Percentiles rank a stretch among this genome's conserved stretches.
phyloP scores from a whole-genome alignment of 805 yeast genomes.

The Limtongia smithiae region DNA sequence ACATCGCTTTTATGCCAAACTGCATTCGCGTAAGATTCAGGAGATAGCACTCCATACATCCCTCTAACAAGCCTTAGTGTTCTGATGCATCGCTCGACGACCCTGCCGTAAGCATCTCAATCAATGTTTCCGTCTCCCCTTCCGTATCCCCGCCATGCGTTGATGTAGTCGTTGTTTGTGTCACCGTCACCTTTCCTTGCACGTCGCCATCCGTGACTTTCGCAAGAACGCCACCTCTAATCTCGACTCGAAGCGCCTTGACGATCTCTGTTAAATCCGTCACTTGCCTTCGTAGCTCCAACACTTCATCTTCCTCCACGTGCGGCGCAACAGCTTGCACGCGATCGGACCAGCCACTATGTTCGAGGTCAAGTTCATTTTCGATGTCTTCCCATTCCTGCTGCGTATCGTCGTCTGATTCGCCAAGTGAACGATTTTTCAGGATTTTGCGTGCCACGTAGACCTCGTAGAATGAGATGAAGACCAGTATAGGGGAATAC shows the following conservation, averaged over 20 bases:
- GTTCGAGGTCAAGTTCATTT: conserved; percentile 58
- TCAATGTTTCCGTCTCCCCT: conserved; percentile 7
- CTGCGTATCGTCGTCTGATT: conserved; percentile 78
- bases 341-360: conserved; percentile 48
- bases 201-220: neutral
- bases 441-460: conserved; percentile 63
- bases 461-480: conserved; percentile 63
- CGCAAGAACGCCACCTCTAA: neutral
- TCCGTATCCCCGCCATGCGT: neutral
- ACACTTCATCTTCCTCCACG: conserved; percentile 43
- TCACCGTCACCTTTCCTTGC: neutral
- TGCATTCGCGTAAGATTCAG: no score
- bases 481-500: conserved; percentile 63
- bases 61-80: no score
- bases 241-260: conserved; percentile 1
- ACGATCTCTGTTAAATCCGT: conserved; percentile 10
- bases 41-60: no score
- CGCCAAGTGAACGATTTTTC: conserved; percentile 61
- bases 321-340: conserved; percentile 57
- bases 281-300: conserved; percentile 15
- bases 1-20: no score
- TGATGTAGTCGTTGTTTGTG: no score
- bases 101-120: conserved; percentile 3
- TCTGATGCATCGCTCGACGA: conserved; percentile 6
- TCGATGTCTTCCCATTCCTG: conserved; percentile 81